Evolutionary conservation across 2,329 filamentous ascomycete genomes (phyloP).

Genomic region (Ophiosphaerella narmari): DNA sequence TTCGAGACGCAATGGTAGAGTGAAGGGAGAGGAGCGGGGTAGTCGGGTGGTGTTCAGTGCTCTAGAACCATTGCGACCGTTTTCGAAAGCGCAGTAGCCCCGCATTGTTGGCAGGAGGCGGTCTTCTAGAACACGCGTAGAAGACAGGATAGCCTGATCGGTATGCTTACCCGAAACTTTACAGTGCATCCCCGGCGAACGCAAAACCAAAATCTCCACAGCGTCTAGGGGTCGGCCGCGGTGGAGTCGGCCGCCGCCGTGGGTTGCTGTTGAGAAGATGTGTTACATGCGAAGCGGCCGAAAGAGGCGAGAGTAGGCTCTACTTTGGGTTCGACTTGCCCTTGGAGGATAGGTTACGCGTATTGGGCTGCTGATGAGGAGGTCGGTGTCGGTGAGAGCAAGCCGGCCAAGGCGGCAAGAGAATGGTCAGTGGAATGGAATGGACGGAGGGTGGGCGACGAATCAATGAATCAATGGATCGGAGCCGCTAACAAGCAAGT

Average conservation of each 20-base stretch:
- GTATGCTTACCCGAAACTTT: slow-evolving; percentile 5
- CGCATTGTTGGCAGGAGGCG: slow-evolving; percentile 7
- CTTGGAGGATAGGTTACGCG: neutral
- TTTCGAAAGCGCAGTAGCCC: neutral
- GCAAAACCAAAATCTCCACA: neutral
- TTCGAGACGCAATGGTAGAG: too few relatives aligned
- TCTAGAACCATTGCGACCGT: too few relatives aligned
- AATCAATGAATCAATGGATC: too few relatives aligned
- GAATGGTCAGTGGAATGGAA: too few relatives aligned
- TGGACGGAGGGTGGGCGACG: too few relatives aligned
- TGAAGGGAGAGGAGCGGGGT: too few relatives aligned
- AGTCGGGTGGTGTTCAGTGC: too few relatives aligned
- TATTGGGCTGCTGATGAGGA: neutral
- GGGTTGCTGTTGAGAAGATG: slow-evolving; percentile 8
- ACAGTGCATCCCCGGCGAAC: neutral
- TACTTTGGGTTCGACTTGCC: slow-evolving; percentile 3
- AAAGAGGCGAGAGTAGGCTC: slow-evolving; percentile 3
- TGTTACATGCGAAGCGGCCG: slow-evolving; percentile 2
- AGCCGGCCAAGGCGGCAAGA: too few relatives aligned
- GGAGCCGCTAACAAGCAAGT: too few relatives aligned
- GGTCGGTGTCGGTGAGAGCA: neutral
- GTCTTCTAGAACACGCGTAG: slow-evolving; percentile 17
- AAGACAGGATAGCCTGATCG: slow-evolving; percentile 5
- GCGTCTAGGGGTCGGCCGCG: too few relatives aligned
- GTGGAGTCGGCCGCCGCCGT: neutral